A percentile compares a stretch with the other conserved stretches of the same genome.
phyloP scores from a whole-genome alignment of 108 stramenopile species.

The Epithemia pelagica region DNA sequence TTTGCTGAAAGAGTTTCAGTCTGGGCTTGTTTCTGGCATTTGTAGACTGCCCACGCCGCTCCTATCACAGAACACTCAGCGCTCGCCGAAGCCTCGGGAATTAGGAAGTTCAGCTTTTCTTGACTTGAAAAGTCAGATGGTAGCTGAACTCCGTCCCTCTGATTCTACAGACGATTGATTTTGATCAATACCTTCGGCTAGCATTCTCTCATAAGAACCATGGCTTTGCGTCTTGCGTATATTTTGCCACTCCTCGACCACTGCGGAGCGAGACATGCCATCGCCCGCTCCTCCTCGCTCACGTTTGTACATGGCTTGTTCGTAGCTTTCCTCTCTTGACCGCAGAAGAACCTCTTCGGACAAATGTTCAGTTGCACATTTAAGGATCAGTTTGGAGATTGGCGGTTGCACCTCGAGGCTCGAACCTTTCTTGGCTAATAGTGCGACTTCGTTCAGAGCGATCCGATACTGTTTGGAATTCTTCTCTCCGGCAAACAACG shows the following conservation, averaged over 20 bases:
- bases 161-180: too few species aligned
- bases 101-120: too few species aligned
- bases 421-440: conserved; percentile 47
- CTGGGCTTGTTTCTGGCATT: too few species aligned
- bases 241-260: conserved; percentile 46
- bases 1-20: too few species aligned
- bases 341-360: conserved; percentile 69
- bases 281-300: background rate
- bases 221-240: conserved; percentile 14
- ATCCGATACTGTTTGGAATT: conserved; percentile 79
- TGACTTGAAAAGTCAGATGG: too few species aligned
- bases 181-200: background rate
- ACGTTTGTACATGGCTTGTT: conserved; percentile 39
- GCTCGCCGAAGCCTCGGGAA: too few species aligned
- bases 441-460: conserved; percentile 69
- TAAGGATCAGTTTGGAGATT: conserved; percentile 67
- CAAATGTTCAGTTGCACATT: conserved; percentile 58
- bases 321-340: conserved; percentile 68
- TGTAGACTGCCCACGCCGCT: too few species aligned
- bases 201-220: background rate
- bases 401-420: conserved; percentile 38
- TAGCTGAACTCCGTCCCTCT: too few species aligned
- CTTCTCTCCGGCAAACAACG: conserved; percentile 76
- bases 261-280: conserved; percentile 14
- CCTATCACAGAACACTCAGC: too few species aligned